Conservation (phyloP, 2,329 filamentous ascomycete genomes). For the Drechslerella dactyloides region DNA sequence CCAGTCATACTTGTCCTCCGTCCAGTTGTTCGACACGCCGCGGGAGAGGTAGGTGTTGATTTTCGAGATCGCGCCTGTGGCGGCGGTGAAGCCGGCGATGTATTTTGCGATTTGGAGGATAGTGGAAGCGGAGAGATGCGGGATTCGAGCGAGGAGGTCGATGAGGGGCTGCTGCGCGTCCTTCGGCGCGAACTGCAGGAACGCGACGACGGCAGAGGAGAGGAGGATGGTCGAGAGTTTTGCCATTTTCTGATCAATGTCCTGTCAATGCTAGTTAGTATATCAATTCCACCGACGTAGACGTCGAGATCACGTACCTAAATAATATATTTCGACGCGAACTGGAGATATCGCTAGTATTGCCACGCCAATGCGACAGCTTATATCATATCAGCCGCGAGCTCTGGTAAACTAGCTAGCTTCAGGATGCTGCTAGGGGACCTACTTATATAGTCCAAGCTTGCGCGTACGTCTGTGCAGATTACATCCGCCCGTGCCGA, state of each 20-base stretch:
- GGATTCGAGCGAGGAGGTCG: conserved; percentile 22
- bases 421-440: too few relatives aligned
- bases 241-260: conserved; percentile 16
- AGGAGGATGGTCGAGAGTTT: conserved; percentile 28
- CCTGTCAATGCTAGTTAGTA: not conserved
- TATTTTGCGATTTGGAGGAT: conserved; percentile 8
- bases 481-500: too few relatives aligned
- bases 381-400: too few relatives aligned
- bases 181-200: conserved; percentile 29
- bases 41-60: conserved; percentile 35
- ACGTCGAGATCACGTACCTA: too few relatives aligned
- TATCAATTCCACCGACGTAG: too few relatives aligned
- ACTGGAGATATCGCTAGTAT: too few relatives aligned
- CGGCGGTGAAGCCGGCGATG: conserved; percentile 16
- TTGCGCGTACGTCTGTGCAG: too few relatives aligned
- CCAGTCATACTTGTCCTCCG: conserved; percentile 46
- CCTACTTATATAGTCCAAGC: too few relatives aligned
- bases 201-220: conserved; percentile 23
- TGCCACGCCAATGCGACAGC: too few relatives aligned
- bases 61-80: conserved; percentile 14
- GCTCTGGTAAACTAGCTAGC: too few relatives aligned
- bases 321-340: too few relatives aligned
- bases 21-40: conserved; percentile 42
- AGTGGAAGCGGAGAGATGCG: conserved; percentile 2
- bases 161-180: conserved; percentile 13